Conservation (phyloP, 2,329 filamentous ascomycete genomes). For the Graphium sp. region DNA sequence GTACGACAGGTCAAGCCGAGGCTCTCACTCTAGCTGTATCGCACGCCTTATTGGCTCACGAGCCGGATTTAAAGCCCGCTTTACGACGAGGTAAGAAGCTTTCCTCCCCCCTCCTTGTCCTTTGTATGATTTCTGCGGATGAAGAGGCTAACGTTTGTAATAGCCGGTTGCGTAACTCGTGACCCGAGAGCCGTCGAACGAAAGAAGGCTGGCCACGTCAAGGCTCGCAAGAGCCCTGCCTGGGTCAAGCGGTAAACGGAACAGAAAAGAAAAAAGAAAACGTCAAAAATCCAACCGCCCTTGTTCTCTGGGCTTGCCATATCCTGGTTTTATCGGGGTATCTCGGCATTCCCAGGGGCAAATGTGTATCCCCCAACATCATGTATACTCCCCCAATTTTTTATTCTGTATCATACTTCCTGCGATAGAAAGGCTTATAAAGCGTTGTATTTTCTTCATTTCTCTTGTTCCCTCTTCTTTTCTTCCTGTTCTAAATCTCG, state of each 20-base stretch:
- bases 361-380: no score
- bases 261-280: background rate
- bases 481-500: no score
- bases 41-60: slow-evolving; percentile 76
- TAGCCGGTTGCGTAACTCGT: slow-evolving; percentile 84
- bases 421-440: no score
- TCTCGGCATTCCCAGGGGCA: no score
- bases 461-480: no score
- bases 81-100: slow-evolving; percentile 64
- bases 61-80: slow-evolving; percentile 77
- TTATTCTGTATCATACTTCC: no score
- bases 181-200: slow-evolving; percentile 88
- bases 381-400: no score
- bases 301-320: background rate
- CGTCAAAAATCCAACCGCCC: background rate
- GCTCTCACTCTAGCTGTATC: slow-evolving; percentile 80
- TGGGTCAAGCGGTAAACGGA: slow-evolving; percentile 70
- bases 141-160: slow-evolving; percentile 20
- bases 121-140: background rate
- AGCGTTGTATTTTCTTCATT: no score
- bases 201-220: slow-evolving; percentile 92
- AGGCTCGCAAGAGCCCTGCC: slow-evolving; percentile 93
- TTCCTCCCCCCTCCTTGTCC: background rate
- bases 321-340: no score
- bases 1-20: slow-evolving; percentile 89